Base-by-base conservation (phyloP, 2,329 filamentous ascomycete genomes). In the Neofusicoccum sp. region DNA sequence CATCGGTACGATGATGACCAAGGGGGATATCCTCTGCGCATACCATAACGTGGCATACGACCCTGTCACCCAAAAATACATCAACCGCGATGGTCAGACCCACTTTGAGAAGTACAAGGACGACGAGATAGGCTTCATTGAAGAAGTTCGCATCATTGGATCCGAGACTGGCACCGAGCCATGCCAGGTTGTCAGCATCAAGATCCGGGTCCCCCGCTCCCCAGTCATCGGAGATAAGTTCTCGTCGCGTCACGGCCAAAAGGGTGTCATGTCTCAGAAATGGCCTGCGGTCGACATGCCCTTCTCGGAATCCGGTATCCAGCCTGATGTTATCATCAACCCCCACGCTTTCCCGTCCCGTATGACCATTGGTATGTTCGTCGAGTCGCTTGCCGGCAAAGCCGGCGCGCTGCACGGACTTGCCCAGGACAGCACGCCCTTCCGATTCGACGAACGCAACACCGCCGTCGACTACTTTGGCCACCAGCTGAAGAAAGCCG, bases 291-390 rank as follows among this genome's bases (percentile, higher is more conserved):
- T 91, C 64, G 93, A 98, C 76, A 95, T 99, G 91, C 95, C 95
- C 3, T 99, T 98, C 79, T 93, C 92, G 2, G 95, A 99, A 80
- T 91, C 90, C 5, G 95, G 95, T 61, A 98, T 99, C 65, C 93
- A 97, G 73, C 95, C 95, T 8, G 95, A 99, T 78, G 85, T 97
- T 71, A 99, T 99, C 78, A 99, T 99, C 83, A 99, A 99, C 80
- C 95, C 95, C 44, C 95, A 99, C 84, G 95, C 95, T 73, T 99
- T 99, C 85, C 95, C 95, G 6, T 98, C 94, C 49, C 93, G 95
- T 79, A 99, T 99, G 95, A 99, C 95, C 22, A 99, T 99, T 74
- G 95, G 95, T 74, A 98, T 98, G 92, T 98, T 99, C 78, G 88
- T 99, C 73, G 95, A 99, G 81, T 97, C 93, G 4, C 85, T 99